These are phyloP conservation scores for Monilinia vaccinii-corymbosi DNA, from an alignment of 2,329 filamentous ascomycete species.

Conservation along the genomic window DNA sequence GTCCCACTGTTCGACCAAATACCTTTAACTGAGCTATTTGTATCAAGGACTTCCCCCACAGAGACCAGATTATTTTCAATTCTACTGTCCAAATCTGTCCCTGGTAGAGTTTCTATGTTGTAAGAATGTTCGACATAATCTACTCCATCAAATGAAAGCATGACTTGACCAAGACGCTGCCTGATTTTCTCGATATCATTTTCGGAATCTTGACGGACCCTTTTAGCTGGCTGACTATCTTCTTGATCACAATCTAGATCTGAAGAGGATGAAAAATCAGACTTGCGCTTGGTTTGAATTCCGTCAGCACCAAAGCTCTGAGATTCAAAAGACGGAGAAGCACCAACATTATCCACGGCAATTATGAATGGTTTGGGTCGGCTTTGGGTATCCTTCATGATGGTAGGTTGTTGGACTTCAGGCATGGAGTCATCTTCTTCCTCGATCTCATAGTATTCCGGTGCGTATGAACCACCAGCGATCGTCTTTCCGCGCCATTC, in stretches of 20 bases:
- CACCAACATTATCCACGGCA: not conserved
- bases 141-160: not conserved
- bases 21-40: not conserved
- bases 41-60: not conserved
- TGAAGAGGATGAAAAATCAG: not conserved
- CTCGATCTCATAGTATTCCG: conserved; percentile 8
- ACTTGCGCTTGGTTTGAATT: not conserved
- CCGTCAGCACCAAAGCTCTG: not conserved
- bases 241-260: not conserved
- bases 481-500: conserved; percentile 35
- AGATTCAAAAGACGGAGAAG: not conserved
- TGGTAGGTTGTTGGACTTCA: not conserved
- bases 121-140: conserved; percentile 6
- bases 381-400: not conserved
- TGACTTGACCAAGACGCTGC: not conserved
- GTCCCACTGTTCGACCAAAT: not conserved
- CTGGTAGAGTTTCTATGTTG: not conserved
- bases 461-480: conserved; percentile 33
- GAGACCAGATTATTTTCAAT: no score
- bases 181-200: not conserved
- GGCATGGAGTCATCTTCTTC: conserved; percentile 7
- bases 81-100: no score
- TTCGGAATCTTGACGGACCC: not conserved
- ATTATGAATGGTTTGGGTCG: not conserved
- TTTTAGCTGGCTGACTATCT: not conserved